Percentiles rank a stretch among this genome's conserved stretches.
Evolutionary conservation across 768 basidiomycete species (phyloP).

Genomic region (Pleurotus djamor): DNA sequence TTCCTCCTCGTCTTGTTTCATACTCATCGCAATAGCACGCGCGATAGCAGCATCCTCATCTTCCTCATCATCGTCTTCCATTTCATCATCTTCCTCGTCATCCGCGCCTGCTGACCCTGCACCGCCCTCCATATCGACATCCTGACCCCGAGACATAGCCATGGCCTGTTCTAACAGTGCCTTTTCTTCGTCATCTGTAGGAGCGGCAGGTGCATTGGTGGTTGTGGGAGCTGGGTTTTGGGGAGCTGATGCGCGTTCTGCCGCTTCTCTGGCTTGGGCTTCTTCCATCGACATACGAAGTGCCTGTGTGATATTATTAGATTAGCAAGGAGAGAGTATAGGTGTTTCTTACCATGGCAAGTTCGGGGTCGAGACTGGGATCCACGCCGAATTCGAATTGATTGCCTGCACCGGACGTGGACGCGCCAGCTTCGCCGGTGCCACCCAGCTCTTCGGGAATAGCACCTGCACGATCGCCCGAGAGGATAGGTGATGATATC

Average conservation of each 20-base stretch:
- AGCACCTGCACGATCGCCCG: constrained; percentile 67
- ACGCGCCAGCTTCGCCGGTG: constrained; percentile 43
- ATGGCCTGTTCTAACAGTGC: constrained; percentile 74
- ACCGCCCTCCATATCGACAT: constrained; percentile 47
- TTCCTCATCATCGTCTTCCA: constrained; percentile 53
- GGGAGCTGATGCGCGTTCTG: constrained; percentile 36
- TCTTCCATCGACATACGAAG: constrained; percentile 98
- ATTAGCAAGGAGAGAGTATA: background rate
- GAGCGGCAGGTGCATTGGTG: constrained; percentile 32
- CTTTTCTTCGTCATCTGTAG: constrained; percentile 75
- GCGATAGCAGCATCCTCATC: constrained; percentile 90
- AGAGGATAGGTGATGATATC: constrained; percentile 77
- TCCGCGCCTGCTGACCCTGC: constrained; percentile 18
- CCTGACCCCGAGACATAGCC: constrained; percentile 65
- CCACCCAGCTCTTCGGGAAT: constrained; percentile 64
- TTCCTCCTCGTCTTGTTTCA: constrained; percentile 62
- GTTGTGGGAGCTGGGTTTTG: constrained; percentile 19
- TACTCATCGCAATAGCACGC: constrained; percentile 91
- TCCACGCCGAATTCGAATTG: constrained; percentile 81
- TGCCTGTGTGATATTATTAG: constrained; percentile 48
- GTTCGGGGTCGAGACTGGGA: constrained; percentile 92
- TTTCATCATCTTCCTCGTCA: constrained; percentile 45
- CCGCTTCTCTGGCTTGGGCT: constrained; percentile 75
- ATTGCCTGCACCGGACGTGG: constrained; percentile 34
- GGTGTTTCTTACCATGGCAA: constrained; percentile 77